phyloP scores from a whole-genome alignment of 768 basidiomycete species.

The Leccinum uliginosum region DNA sequence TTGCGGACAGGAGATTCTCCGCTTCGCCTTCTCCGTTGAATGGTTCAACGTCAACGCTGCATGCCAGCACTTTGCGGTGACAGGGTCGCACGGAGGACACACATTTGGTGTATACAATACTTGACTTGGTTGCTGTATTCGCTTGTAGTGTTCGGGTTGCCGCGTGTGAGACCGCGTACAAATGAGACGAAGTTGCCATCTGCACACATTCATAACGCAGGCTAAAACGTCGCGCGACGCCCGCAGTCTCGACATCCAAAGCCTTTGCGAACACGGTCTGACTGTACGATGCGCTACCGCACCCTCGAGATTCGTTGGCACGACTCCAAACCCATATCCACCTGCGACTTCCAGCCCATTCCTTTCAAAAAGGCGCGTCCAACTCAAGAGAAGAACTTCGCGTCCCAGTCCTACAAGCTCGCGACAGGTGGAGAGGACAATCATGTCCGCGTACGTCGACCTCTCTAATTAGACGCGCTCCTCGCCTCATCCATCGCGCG shows the following conservation, averaged over 20 bases:
- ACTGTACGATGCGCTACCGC: slow-evolving; percentile 66
- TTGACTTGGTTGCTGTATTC: neutral
- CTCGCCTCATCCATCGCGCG: slow-evolving; percentile 6
- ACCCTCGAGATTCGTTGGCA: slow-evolving; percentile 96
- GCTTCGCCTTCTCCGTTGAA: slow-evolving; percentile 17
- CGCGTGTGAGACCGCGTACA: slow-evolving; percentile 21
- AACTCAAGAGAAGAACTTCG: slow-evolving; percentile 48
- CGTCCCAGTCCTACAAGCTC: slow-evolving; percentile 76
- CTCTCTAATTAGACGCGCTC: slow-evolving; percentile 8
- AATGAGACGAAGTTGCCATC: slow-evolving; percentile 6
- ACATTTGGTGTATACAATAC: slow-evolving; percentile 6
- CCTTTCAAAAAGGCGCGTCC: slow-evolving; percentile 81
- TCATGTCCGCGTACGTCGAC: slow-evolving; percentile 80
- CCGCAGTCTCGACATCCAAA: neutral
- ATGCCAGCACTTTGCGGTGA: slow-evolving; percentile 24
- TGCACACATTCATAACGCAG: slow-evolving; percentile 4
- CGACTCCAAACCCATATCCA: slow-evolving; percentile 92
- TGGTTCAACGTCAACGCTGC: slow-evolving; percentile 26
- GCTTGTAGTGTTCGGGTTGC: slow-evolving; percentile 4
- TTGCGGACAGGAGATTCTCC: slow-evolving; percentile 15
- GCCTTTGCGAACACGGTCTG: slow-evolving; percentile 2
- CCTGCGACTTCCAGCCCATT: slow-evolving; percentile 91
- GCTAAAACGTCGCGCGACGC: neutral
- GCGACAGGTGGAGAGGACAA: slow-evolving; percentile 97
- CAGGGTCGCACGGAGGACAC: slow-evolving; percentile 1